A percentile compares a stretch with the other conserved stretches of the same genome.
Conservation (phyloP, 352 stramenopile species). For the Aphanomyces cochlioides region DNA sequence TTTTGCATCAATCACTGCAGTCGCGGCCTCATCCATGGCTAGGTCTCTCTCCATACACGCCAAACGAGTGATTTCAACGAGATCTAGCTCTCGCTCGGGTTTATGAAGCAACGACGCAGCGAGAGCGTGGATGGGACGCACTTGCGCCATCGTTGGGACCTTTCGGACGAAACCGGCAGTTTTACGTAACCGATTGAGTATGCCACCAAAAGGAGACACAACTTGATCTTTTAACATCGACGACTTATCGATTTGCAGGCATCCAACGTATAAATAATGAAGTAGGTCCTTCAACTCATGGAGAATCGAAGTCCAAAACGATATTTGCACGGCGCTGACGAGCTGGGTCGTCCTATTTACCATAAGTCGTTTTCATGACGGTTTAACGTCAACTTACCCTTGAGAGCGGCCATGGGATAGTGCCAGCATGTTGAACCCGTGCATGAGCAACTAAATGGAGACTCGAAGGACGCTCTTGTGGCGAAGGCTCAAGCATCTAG, state of each 20-base stretch:
- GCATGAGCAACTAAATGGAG: constrained; percentile 39
- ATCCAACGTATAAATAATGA: too few relatives aligned
- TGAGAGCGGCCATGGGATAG: too few relatives aligned
- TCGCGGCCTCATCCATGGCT: constrained; percentile 14
- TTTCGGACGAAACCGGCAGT: background rate
- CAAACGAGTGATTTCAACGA: background rate
- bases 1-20: background rate
- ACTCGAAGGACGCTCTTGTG: constrained; percentile 43
- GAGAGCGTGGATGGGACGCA: background rate
- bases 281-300: too few relatives aligned
- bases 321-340: too few relatives aligned
- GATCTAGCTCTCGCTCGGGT: background rate
- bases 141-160: constrained; percentile 3
- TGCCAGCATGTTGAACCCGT: constrained; percentile 23
- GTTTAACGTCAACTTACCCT: too few relatives aligned
- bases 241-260: too few relatives aligned
- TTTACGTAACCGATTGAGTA: too few relatives aligned
- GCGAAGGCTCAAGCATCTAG: constrained; percentile 64
- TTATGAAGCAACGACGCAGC: background rate
- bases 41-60: constrained; percentile 14
- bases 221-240: too few relatives aligned
- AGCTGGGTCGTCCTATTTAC: too few relatives aligned
- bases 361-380: too few relatives aligned
- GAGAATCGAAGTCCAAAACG: too few relatives aligned
- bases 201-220: too few relatives aligned